Evolutionary conservation across 805 yeast species (phyloP).

Genomic region (Candida nonsorbophila): DNA sequence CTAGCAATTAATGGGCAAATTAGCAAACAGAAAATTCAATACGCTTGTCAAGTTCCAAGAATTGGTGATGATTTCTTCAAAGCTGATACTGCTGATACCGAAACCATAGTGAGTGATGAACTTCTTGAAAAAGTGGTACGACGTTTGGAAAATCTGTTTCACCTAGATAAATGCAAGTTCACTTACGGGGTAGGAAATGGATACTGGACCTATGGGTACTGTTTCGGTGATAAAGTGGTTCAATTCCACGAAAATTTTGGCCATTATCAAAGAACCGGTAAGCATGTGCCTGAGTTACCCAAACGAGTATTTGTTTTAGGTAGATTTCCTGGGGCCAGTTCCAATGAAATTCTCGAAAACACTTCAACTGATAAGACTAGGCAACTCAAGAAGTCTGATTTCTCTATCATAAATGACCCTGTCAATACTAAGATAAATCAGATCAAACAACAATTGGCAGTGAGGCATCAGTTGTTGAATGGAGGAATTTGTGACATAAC

Average conservation of each 20-base stretch:
- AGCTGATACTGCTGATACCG: constrained; percentile 1
- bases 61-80: background rate
- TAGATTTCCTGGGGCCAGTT: constrained; percentile 21
- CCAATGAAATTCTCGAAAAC: constrained; percentile 12
- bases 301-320: constrained; percentile 30
- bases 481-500: constrained; percentile 64
- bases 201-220: constrained; percentile 53
- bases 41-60: no score
- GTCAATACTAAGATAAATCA: constrained; percentile 7
- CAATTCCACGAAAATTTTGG: constrained; percentile 41
- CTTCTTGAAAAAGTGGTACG: constrained; percentile 5
- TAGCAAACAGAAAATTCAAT: no score
- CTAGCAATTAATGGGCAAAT: no score
- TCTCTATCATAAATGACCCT: constrained; percentile 19
- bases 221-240: constrained; percentile 42
- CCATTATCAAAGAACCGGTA: constrained; percentile 15
- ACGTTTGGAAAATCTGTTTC: constrained; percentile 10
- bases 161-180: constrained; percentile 16
- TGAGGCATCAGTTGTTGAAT: constrained; percentile 29
- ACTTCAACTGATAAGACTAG: constrained; percentile 15
- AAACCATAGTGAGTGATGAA: constrained; percentile 5
- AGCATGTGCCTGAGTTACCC: constrained; percentile 28
- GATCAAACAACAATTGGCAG: constrained; percentile 19
- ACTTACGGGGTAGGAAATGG: constrained; percentile 24
- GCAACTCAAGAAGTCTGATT: constrained; percentile 15